Evolutionary conservation across 2,329 filamentous ascomycete genomes (phyloP), one percentile per base, ranked within the genome.

Genomic region (Peltaster fructicola): DNA sequence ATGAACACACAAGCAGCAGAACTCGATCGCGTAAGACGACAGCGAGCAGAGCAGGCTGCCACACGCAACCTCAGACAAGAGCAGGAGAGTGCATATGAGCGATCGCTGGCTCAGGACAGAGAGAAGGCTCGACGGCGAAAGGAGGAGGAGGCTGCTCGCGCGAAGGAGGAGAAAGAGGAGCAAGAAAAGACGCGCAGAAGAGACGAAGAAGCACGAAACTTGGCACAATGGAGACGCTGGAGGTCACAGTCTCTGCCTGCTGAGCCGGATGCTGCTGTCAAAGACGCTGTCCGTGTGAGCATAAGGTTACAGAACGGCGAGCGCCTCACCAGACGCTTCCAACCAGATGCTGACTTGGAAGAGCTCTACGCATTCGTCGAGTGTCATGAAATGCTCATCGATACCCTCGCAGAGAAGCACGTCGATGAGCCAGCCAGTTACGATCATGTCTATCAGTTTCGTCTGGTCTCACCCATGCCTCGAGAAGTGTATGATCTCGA

Each of bases 341-440:
- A 59, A 0, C 58, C 63, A 1, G 59, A 68, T n/a, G 68, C 77
- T 0, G 61, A 65, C 2, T 57, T 95, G 17, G 85, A 95, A 46
- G 82, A 93, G 42, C 55, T 98, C 5, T 95, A 95, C 50, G 88
- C 85, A 1, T 93, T 91, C 53, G 82, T 95, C 3, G 88, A 98
- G 45, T 95, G 85, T 53, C 74, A 82, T 46, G 72, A 80, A 25
- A 39, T 75, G 5, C 39, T 82, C 3, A 51, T 63, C 17, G 51
- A 53, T 2, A 49, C 44, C 12, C 29, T 31, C 30, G 41, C 38
- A 4, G 48, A 52, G 9, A 46, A 54, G 15, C 51, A 48, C 11
- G 47, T 50, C 1, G 43, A 52, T 4, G 52, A 68, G 38, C 80
- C 81, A 0, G 56, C 62, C 12, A 67, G 56, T 8, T 95, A 88